phyloP scores from a whole-genome alignment of 129 eudicot genomes.

The Flaveria ramosissima region DNA sequence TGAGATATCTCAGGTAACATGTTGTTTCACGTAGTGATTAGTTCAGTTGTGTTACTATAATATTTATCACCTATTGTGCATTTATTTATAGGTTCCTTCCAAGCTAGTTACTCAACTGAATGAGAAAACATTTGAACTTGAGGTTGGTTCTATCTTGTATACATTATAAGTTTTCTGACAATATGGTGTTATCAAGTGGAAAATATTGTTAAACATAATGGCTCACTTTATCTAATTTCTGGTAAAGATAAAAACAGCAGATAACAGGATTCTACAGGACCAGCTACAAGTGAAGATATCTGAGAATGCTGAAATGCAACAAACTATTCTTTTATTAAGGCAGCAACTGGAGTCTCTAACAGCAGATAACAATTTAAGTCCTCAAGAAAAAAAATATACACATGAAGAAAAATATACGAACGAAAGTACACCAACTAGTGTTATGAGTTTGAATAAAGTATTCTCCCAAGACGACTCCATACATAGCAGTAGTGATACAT shows the following conservation, averaged over 20 bases:
- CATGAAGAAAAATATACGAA: conserved; percentile 48
- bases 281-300: conserved; percentile 80
- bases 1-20: conserved; percentile 72
- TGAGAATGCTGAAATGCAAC: conserved; percentile 82
- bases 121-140: conserved; percentile 80
- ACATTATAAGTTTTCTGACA: conserved; percentile 6
- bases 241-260: conserved; percentile 75
- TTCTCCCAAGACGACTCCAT: conserved; percentile 54
- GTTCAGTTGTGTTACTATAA: background rate
- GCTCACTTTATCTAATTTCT: conserved; percentile 16
- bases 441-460: conserved; percentile 65
- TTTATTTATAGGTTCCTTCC: conserved; percentile 53
- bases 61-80: conserved; percentile 5
- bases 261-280: conserved; percentile 83
- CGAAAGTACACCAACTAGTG: conserved; percentile 76
- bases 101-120: conserved; percentile 67
- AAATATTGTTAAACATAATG: conserved; percentile 24
- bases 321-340: conserved; percentile 64
- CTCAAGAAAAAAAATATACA: conserved; percentile 27
- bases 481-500: conserved; percentile 46
- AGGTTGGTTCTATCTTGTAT: conserved; percentile 49
- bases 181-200: conserved; percentile 14
- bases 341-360: conserved; percentile 60
- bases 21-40: conserved; percentile 11
- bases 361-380: conserved; percentile 38